A percentile compares a stretch with the other conserved stretches of the same genome.
Evolutionary conservation across 116 monocot species (phyloP).

Genomic region (Phalaenopsis hybrid): DNA sequence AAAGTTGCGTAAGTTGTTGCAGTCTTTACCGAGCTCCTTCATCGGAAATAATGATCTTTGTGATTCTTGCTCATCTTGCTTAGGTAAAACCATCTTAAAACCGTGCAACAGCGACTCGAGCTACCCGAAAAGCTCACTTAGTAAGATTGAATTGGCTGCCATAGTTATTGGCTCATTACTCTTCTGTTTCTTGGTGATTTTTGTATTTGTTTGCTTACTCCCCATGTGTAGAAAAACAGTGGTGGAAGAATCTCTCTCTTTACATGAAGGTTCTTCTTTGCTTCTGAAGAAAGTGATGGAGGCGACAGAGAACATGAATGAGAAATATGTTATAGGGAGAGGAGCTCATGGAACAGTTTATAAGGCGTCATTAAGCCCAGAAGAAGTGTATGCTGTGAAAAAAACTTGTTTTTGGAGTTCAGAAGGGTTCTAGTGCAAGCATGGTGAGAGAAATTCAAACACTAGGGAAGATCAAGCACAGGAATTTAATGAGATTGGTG

Average conservation of each 20-base stretch:
- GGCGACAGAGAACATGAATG: constrained; percentile 73
- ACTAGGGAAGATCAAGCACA: constrained; percentile 61
- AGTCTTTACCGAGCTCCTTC: too few species aligned
- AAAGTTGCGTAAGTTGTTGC: too few species aligned
- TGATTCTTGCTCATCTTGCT: constrained; percentile 38
- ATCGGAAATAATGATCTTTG: constrained; percentile 64
- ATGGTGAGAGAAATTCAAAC: constrained; percentile 76
- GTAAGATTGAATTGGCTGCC: constrained; percentile 21
- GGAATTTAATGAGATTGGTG: constrained; percentile 70
- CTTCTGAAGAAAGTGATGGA: constrained; percentile 61
- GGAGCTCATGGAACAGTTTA: constrained; percentile 90
- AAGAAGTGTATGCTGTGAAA: constrained; percentile 70
- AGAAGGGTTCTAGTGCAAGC: constrained; percentile 43
- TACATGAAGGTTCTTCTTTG: constrained; percentile 53
- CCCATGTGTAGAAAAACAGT: constrained; percentile 13
- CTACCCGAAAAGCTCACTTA: constrained; percentile 11
- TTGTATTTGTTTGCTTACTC: constrained; percentile 17
- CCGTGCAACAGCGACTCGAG: constrained; percentile 15
- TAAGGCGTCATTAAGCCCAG: constrained; percentile 46
- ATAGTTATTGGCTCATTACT: constrained; percentile 45
- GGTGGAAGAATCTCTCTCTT: constrained; percentile 14
- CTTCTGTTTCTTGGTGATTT: constrained; percentile 29
- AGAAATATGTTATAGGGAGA: constrained; percentile 49
- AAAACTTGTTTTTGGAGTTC: constrained; percentile 38
- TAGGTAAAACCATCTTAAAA: constrained; percentile 16